Percentiles rank a stretch among this genome's conserved stretches.
These are phyloP conservation scores for Neophaeococcomyces mojaviensis DNA, from an alignment of 2,329 filamentous ascomycete genomes.

Conservation along the genomic window DNA sequence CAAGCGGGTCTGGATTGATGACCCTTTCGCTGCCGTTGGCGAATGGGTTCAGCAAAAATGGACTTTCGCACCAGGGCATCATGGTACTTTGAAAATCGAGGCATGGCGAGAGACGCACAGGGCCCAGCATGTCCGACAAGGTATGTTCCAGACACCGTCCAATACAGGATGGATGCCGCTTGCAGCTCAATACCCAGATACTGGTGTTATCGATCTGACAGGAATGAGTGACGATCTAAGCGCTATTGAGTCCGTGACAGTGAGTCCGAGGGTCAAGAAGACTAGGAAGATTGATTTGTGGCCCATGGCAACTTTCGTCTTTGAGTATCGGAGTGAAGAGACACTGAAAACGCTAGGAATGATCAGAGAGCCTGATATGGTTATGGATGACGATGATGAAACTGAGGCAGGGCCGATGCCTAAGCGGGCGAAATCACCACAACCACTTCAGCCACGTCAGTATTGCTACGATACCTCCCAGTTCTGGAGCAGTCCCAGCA, in stretches of 20 bases:
- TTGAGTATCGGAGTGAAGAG: conserved; percentile 8
- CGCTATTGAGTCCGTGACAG: background rate
- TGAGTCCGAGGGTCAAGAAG: conserved; percentile 1
- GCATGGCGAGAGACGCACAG: conserved; percentile 1
- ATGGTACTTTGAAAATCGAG: conserved; percentile 7
- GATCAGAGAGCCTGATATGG: background rate
- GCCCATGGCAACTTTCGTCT: conserved; percentile 8
- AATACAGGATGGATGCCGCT: no score
- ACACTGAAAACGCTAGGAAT: background rate
- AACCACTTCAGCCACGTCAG: no score
- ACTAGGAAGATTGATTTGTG: conserved; percentile 3
- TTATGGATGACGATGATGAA: background rate
- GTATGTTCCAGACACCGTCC: no score
- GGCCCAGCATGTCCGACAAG: background rate
- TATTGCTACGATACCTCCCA: no score
- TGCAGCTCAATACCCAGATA: no score
- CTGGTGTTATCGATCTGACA: background rate
- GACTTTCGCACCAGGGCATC: conserved; percentile 1
- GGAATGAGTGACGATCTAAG: background rate
- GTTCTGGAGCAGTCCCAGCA: no score
- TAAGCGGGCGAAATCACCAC: background rate
- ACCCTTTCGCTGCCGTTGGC: background rate
- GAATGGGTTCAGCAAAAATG: conserved; percentile 1
- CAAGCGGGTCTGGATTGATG: conserved; percentile 2
- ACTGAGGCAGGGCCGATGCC: background rate